Percentiles rank a stretch among this genome's conserved stretches.
Evolutionary conservation across 495 filamentous ascomycete species (phyloP).

Genomic region (Bacidia gigantensis): DNA sequence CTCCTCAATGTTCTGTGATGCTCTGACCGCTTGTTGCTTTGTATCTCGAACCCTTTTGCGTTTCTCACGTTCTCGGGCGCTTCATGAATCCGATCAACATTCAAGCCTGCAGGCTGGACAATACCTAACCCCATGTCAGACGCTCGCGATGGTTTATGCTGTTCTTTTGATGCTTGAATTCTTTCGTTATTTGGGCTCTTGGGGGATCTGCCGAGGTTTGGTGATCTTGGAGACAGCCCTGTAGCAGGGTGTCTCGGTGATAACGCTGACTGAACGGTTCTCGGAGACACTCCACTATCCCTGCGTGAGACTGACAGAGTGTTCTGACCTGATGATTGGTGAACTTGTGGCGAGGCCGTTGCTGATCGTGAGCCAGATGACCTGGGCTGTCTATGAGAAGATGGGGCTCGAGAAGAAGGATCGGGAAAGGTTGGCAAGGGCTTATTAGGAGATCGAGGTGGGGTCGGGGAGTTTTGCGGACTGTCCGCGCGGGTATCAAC

Average conservation of each 20-base stretch:
- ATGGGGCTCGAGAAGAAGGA: constrained; percentile 8
- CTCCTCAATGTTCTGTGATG: background rate
- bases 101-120: constrained; percentile 2
- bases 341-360: constrained; percentile 9
- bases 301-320: background rate
- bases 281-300: background rate
- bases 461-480: constrained; percentile 9
- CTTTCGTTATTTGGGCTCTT: background rate
- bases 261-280: background rate
- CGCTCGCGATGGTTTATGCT: background rate
- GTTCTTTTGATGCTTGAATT: background rate
- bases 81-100: background rate
- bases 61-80: background rate
- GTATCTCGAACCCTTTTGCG: background rate
- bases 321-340: constrained; percentile 4
- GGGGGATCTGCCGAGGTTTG: background rate
- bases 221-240: constrained; percentile 2
- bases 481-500: constrained; percentile 13
- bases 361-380: constrained; percentile 6
- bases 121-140: constrained; percentile 1
- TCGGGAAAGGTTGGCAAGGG: constrained; percentile 15
- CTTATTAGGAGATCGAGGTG: constrained; percentile 18
- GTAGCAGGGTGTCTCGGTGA: background rate
- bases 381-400: constrained; percentile 14
- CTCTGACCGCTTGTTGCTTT: constrained; percentile 2